phyloP scores from a whole-genome alignment of 345 rosid species.

The Hypericum perforatum region DNA sequence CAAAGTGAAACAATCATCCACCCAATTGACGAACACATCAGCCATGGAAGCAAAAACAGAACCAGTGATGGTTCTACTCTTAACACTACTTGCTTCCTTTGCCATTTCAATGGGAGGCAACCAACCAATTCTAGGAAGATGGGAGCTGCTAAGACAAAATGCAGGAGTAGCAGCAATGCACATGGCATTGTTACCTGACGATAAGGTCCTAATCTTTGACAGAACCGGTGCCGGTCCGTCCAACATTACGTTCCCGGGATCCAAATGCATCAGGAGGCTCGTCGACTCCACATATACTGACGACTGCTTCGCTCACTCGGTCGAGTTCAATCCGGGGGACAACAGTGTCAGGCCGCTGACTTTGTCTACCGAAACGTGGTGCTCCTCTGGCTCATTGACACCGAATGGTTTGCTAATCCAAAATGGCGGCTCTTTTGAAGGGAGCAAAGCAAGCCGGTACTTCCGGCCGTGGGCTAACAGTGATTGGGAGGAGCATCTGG shows the following conservation, averaged over 20 bases:
- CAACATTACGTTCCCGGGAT: neutral
- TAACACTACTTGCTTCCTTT: too few species aligned
- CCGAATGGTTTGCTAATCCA: neutral
- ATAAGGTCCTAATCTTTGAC: neutral
- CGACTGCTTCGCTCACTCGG: neutral
- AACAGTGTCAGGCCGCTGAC: neutral
- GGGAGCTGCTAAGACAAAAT: neutral
- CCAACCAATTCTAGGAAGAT: neutral
- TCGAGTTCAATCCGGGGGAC: neutral
- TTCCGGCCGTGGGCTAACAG: neutral
- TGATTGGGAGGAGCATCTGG: neutral
- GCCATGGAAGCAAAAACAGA: too few species aligned
- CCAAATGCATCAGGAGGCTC: neutral
- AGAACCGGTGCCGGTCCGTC: neutral
- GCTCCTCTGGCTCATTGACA: constrained; percentile 1
- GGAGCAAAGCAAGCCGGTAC: neutral
- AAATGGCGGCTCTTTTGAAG: neutral
- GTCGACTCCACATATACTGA: neutral
- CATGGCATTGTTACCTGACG: neutral
- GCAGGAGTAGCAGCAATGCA: neutral
- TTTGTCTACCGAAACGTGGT: neutral
- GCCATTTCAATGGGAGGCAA: too few species aligned
- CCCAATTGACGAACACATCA: too few species aligned
- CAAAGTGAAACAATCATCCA: too few species aligned
- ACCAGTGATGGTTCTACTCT: too few species aligned